Base-by-base conservation (phyloP, 1,284 basidiomycete species). In the Cryptococcus maquisensis region DNA sequence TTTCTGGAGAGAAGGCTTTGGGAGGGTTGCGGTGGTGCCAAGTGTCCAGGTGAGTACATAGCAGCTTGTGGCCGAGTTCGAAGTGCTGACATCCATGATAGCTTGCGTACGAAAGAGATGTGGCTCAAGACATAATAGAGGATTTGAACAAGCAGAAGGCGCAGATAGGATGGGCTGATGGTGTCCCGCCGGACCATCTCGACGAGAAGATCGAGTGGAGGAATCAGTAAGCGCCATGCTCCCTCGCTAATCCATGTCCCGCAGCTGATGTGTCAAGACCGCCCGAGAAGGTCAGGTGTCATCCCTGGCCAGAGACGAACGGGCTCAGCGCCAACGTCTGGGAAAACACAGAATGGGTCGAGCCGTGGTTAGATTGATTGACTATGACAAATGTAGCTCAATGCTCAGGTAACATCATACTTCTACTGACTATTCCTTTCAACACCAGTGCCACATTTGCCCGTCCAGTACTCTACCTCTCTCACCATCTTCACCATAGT, bases 281-380 rank as follows among this genome's bases (percentile, higher is more conserved):
- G 0, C 75, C 76, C 0, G 41, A 53, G 5, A 68, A 67, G 52
- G 67, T 78, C 9, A 57, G 74, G 16, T 78, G 76, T 56, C 69
- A 77, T 57, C 68, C 75, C 8, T 78, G 76, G 76, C 76, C 76
- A 1, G 75, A 78, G 41, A 56, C 49, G n/a, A 63, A 68, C 41
- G 75, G 75, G 0, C 55, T 74, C 23, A 59, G 58, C 24, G 71
- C 66, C n/a, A 78, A 78, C 51, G 73, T 78, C 3, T 78, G 76
- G 76, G 68, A 71, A 56, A 64, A 55, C 36, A 74, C 66, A 18
- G 47, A 56, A 47, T 76, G 74, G 74, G 68, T 74, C 3, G 54
- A 63, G 20, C 73, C 74, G 15, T 71, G 62, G 61, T n/a, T 62
- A 24, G 40, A 57, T 21, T 52, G 36, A 49, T 28, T 23, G 15